Evolutionary conservation across 1,284 basidiomycete species (phyloP).

Genomic region (Cutaneotrichosporon mucoides): DNA sequence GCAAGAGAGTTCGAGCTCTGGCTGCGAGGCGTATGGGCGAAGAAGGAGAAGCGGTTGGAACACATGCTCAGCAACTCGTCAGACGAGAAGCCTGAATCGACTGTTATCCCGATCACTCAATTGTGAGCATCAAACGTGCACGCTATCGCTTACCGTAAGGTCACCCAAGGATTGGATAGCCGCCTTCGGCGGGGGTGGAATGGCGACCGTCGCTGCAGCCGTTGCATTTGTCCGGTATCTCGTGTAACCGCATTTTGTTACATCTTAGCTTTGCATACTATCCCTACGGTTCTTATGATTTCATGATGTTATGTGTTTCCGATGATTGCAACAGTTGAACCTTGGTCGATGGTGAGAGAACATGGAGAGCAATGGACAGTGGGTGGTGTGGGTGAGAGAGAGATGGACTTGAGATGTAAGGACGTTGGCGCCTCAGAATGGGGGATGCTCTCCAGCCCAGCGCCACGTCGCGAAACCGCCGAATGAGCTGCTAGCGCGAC

Average conservation of each 20-base stretch:
- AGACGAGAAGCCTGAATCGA: neutral
- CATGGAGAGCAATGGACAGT: neutral
- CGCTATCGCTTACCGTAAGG: conserved; percentile 18
- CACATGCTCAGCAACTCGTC: conserved; percentile 52
- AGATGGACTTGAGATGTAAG: neutral
- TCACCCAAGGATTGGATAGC: conserved; percentile 35
- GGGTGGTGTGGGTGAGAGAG: neutral
- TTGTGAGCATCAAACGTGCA: conserved; percentile 21
- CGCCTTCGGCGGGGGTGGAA: conserved; percentile 36
- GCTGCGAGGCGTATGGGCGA: conserved; percentile 73
- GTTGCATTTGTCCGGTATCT: neutral
- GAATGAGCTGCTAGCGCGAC: conserved; percentile 17
- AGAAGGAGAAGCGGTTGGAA: conserved; percentile 74
- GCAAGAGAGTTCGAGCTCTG: conserved; percentile 72
- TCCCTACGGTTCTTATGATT: neutral
- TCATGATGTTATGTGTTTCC: conserved; percentile 6
- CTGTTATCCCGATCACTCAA: conserved; percentile 31
- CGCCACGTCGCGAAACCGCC: conserved; percentile 30
- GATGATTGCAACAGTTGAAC: conserved; percentile 1
- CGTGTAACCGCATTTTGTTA: neutral
- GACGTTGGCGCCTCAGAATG: neutral
- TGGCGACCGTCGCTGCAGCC: conserved; percentile 17
- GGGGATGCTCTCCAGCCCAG: conserved; percentile 19
- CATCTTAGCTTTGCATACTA: neutral
- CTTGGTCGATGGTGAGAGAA: neutral